Base-by-base conservation (phyloP, 495 filamentous ascomycete species). In the Copromyces sp. region DNA sequence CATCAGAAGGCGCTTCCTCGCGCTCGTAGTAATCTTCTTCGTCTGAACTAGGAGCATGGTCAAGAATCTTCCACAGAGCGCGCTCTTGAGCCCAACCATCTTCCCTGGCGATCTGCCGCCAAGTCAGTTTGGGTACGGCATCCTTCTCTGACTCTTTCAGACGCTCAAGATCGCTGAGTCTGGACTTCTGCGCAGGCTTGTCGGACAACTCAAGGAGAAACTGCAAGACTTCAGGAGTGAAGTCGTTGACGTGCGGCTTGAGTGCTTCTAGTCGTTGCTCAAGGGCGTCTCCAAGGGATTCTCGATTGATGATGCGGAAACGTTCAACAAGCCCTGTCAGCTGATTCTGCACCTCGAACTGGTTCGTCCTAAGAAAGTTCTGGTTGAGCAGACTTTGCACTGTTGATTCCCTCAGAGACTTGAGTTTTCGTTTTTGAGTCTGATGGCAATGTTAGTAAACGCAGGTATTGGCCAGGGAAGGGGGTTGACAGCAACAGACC, bases 241-340 rank as follows among this genome's bases (percentile, higher is more conserved):
- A 93, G 80, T 89, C 86, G 70, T 82, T 82, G 11, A 82, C 82
- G 37, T 82, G 78, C 29, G 74, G 77, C 16, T 88, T 79, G 20
- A 96, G 80, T 72, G 89, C 87, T 12, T 85, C 82, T 35, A 94
- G 80, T 32, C 93, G 90, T 29, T 79, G 77, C 29, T 85, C 82
- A 14, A 98, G 84, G 9, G 92, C 93, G 74, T 93, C 89, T n/a
- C 93, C 93, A 37, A 97, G 80, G 17, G 89, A 87, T 78, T 97
- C 94, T 72, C 89, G 87, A 79, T 91, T 90, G 39, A 92, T 84
- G 68, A 98, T 85, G 45, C 88, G 87, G 79, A 97, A 97, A 76
- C 95, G 95, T 81, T 99, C 95, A 74, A 93, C 91, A 20, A 97
- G 84, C 3, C 95, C 95, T 32, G 90, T 87, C 6, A 97, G 86